A percentile compares a stretch with the other conserved stretches of the same genome.
Evolutionary conservation across 169 alveolate species (phyloP).

Genomic region (Eimeria acervulina): DNA sequence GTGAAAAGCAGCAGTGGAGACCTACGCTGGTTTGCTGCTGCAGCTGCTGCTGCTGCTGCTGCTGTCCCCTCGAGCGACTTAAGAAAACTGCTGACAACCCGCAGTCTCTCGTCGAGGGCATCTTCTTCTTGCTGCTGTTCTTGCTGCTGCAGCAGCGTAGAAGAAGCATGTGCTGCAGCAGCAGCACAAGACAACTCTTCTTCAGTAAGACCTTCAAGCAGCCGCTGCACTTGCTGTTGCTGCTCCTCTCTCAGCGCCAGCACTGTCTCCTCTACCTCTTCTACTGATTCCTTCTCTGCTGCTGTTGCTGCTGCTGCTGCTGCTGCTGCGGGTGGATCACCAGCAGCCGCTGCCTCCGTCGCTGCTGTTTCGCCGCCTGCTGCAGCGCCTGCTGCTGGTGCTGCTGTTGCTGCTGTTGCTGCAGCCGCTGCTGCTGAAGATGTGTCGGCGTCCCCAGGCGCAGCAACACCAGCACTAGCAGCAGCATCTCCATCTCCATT

Average conservation of each 20-base stretch:
- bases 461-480: not conserved
- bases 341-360: not conserved
- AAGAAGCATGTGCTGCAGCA: not conserved
- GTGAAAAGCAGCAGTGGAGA: not conserved
- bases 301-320: slow-evolving; percentile 69
- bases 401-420: not conserved
- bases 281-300: not conserved
- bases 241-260: slow-evolving; percentile 13
- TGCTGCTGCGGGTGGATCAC: not conserved
- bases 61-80: not conserved
- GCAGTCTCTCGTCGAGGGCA: not conserved
- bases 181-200: slow-evolving; percentile 27
- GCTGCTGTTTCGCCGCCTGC: not conserved
- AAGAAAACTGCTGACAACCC: not conserved
- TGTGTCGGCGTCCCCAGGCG: not conserved
- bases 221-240: slow-evolving; percentile 61
- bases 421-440: not conserved
- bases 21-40: not conserved
- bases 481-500: not conserved
- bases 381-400: slow-evolving; percentile 9
- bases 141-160: not conserved
- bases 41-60: not conserved
- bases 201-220: not conserved
- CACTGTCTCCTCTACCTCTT: not conserved
- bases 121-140: slow-evolving; percentile 33